Evolutionary conservation across 2,329 filamentous ascomycete species (phyloP), one percentile per base, ranked within the genome.

Genomic region (Fusarium sterilihyphosum): DNA sequence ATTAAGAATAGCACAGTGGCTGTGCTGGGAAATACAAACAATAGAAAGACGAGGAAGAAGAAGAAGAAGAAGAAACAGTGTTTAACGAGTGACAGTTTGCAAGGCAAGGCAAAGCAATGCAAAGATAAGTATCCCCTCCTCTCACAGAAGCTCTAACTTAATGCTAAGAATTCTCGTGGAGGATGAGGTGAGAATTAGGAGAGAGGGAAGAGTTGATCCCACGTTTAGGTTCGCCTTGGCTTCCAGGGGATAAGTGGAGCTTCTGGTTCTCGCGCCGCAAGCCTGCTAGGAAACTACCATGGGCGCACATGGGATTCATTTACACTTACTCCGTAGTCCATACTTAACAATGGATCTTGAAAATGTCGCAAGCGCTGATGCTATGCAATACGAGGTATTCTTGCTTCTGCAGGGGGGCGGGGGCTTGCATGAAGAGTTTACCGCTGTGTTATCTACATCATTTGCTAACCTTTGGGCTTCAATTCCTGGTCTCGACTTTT

Each of bases 111-210:
- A 53, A 44, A 13, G 47, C 35, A 53, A 68, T 38, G 60, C 67
- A 64, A 70, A 76, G 56, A 74, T 78, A 74, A 78, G 74, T 69
- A 77, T 78, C 67, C 72, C 74, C 74, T 72, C 73, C 63, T 75
- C 63, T 71, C 60, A 68, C 64, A 69, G 43, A 22, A 60, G 65
- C 60, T 63, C 46, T 65, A 60, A 35, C 33, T 35, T 35, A 35
- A 52, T 52, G 33, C 43, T 60, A 77, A 78, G 70, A 74, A 78
- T 76, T 77, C 64, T 78, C 73, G 65, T n/a, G 71, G 71, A 76
- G 53, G 61, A 75, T 73, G 69, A 75, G 68, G 61, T 75, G 71
- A 74, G 72, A 72, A 71, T 75, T 73, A 71, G 57, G 73, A 69
- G 73, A 70, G 68, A 76, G 62, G 57, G 62, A 75, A 64, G 69